Base-by-base conservation (phyloP, 208 protist species). In the Wallacemonas collosoma region DNA sequence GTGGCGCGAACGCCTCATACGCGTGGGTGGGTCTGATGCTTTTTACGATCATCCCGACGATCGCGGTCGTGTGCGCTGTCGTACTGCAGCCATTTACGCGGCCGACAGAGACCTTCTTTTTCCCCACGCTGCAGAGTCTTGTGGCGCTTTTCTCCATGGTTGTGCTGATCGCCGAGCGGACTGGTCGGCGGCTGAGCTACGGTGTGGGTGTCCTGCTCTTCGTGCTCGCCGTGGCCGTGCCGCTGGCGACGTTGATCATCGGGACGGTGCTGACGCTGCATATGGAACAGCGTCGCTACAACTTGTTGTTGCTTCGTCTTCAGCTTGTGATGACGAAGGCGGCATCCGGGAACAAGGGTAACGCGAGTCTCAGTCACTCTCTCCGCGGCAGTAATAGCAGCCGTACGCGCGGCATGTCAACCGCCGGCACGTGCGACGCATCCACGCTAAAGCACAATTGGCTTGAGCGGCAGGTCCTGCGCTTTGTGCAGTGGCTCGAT, bases 31-130 rank as follows among this genome's bases (percentile, higher is more conserved):
- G 85, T 41, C 72, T 91, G 38, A 51, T 69, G 35, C 71, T 93
- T 54, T 82, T 93, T 14, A 51, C 85, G 55, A 40, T 83, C 2
- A 71, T 93, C 36, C 79, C 75, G 35, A 35, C 83, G 8, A 55
- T 83, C 36, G 83, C 75, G 54, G 55, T 85, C 48, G n/a, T 69
- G 55, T 83, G 72, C 48, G 66, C 80, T 26, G 9, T 81, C 17
- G 43, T 79, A 41, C 53, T 81, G 3, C 64, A 54, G 12, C 87
- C 90, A 17, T 95, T 91, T 66, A 66, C 79, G 3, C 75, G 85
- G 1, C 80, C 77, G 17, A 83, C 86, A 3, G 85, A 95, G 62
- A 76, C 79, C 14, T 58, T 81, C 15, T 89, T 82, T 65, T 82
- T 85, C 36, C 69, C 78, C 2, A 57, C 76, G 1, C 55, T 83